Conservation (phyloP, 2,329 filamentous ascomycete species). For the Trichoderma harzianum region DNA sequence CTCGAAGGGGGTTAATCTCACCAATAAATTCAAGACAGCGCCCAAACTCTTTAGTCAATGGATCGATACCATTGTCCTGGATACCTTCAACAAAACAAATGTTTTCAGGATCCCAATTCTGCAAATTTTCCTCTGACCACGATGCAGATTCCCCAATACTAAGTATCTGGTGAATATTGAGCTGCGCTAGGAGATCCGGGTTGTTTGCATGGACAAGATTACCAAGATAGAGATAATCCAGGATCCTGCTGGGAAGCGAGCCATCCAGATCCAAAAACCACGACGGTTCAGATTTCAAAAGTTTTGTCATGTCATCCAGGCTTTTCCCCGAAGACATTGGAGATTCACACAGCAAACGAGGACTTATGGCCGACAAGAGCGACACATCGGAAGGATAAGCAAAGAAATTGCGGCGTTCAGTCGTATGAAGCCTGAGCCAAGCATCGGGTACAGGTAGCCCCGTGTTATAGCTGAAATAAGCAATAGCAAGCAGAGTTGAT, state of each 20-base stretch:
- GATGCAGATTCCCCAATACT: slow-evolving; percentile 87
- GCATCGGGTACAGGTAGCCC: slow-evolving; percentile 76
- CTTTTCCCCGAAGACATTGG: slow-evolving; percentile 51
- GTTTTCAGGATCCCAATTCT: slow-evolving; percentile 73
- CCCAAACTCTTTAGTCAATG: slow-evolving; percentile 79
- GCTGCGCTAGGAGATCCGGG: slow-evolving; percentile 69
- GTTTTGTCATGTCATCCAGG: slow-evolving; percentile 49
- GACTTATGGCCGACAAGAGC: slow-evolving; percentile 72
- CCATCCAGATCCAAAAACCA: slow-evolving; percentile 87
- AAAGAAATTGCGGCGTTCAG: slow-evolving; percentile 87
- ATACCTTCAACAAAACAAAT: slow-evolving; percentile 79
- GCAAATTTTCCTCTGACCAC: slow-evolving; percentile 70
- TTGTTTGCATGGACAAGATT: slow-evolving; percentile 95
- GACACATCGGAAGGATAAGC: slow-evolving; percentile 89
- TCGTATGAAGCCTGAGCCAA: slow-evolving; percentile 80
- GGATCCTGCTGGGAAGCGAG: slow-evolving; percentile 80
- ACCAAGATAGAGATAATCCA: slow-evolving; percentile 94
- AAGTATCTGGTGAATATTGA: slow-evolving; percentile 84
- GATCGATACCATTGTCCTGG: slow-evolving; percentile 96
- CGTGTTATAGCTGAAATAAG: slow-evolving; percentile 91
- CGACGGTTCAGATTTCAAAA: slow-evolving; percentile 60
- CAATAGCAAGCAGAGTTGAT: slow-evolving; percentile 80
- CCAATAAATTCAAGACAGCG: slow-evolving; percentile 89
- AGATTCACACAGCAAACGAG: slow-evolving; percentile 69
- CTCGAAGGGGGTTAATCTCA: slow-evolving; percentile 45